phyloP scores from a whole-genome alignment of 2,329 filamentous ascomycete species.

The Curvularia verruculosa region DNA sequence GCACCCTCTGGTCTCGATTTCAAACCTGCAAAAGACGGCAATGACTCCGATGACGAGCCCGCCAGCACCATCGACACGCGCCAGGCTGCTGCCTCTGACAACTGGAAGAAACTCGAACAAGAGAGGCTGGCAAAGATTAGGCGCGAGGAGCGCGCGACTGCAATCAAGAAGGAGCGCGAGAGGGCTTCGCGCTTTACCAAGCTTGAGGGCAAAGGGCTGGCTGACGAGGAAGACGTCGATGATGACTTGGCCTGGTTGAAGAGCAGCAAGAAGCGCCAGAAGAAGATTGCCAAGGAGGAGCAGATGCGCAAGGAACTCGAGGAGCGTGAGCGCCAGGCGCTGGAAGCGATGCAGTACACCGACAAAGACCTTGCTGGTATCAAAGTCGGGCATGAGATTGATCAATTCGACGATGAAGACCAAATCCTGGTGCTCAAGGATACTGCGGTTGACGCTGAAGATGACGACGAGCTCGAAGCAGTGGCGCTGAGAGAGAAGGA shows the following conservation, averaged over 20 bases:
- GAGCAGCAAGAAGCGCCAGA: conserved; percentile 90
- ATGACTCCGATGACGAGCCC: conserved; percentile 68
- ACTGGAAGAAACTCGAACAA: conserved; percentile 72
- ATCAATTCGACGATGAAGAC: conserved; percentile 80
- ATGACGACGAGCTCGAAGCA: conserved; percentile 89
- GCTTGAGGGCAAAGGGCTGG: conserved; percentile 82
- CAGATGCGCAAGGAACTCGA: conserved; percentile 76
- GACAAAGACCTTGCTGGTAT: conserved; percentile 86
- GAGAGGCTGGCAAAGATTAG: conserved; percentile 74
- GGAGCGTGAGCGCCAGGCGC: conserved; percentile 69
- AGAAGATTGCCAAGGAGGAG: conserved; percentile 79
- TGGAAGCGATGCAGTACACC: conserved; percentile 72
- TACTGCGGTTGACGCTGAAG: conserved; percentile 78
- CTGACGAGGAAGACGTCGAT: conserved; percentile 71
- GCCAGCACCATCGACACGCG: conserved; percentile 85
- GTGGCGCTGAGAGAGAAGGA: conserved; percentile 73
- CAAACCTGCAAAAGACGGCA: conserved; percentile 57
- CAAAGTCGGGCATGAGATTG: conserved; percentile 86
- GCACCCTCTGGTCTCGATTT: conserved; percentile 62
- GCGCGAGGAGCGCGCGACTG: conserved; percentile 79
- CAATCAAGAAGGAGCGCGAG: conserved; percentile 87
- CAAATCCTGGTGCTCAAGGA: conserved; percentile 96
- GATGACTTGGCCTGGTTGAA: conserved; percentile 88
- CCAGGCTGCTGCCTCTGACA: conserved; percentile 73
- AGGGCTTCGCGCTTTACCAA: conserved; percentile 75